phyloP scores from a whole-genome alignment of 2,329 filamentous ascomycete species.

The Gaeumannomyces tritici region DNA sequence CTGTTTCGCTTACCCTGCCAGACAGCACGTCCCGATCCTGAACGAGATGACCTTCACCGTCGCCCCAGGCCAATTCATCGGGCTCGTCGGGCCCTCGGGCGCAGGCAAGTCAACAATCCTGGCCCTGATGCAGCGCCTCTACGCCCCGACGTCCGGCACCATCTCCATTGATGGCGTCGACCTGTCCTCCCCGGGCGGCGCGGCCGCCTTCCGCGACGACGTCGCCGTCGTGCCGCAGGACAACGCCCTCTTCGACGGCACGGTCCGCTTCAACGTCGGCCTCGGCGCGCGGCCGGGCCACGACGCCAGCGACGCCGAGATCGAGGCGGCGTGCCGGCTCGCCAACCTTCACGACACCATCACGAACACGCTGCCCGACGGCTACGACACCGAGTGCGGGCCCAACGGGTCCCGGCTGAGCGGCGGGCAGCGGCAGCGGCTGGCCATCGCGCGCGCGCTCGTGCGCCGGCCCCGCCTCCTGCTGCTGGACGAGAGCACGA shows the following conservation, averaged over 20 bases:
- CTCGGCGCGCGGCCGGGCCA: conserved; percentile 18
- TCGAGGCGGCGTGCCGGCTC: conserved; percentile 33
- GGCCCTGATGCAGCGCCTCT: conserved; percentile 41
- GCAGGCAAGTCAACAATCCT: conserved; percentile 39
- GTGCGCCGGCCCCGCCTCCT: conserved; percentile 46
- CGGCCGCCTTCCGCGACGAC: conserved; percentile 22
- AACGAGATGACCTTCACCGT: conserved; percentile 26
- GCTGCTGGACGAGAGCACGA: conserved; percentile 51
- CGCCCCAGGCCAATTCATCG: conserved; percentile 26
- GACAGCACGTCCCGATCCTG: conserved; percentile 42
- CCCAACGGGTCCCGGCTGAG: conserved; percentile 32
- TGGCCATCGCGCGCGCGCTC: conserved; percentile 41
- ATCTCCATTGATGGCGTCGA: conserved; percentile 43
- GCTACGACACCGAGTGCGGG: conserved; percentile 45
- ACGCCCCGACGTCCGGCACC: conserved; percentile 35
- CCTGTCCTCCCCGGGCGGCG: conserved; percentile 9
- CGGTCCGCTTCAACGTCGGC: conserved; percentile 37
- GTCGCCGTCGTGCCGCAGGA: conserved; percentile 50
- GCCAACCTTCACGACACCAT: conserved; percentile 38
- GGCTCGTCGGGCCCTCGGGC: conserved; percentile 34
- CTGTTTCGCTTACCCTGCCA: conserved; percentile 49
- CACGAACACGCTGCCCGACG: conserved; percentile 32
- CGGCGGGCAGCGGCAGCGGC: conserved; percentile 51
- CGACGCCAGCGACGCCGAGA: conserved; percentile 16
- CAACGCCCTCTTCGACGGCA: conserved; percentile 38